Evolutionary conservation across 305 asterid genomes (phyloP).

Genomic region (Fraxinus paxiana): DNA sequence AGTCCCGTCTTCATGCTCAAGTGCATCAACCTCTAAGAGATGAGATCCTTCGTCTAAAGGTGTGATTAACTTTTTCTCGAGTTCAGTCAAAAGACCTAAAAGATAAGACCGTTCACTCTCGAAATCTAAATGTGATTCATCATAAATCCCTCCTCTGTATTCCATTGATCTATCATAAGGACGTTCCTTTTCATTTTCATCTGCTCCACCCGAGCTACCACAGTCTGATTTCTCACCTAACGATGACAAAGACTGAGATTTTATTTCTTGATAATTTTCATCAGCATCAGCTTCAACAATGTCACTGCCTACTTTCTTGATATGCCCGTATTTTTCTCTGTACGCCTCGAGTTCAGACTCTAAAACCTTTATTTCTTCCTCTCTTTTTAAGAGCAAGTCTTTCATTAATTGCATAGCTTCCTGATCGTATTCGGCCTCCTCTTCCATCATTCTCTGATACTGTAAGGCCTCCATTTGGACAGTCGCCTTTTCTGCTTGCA

Average conservation of each 20-base stretch:
- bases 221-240: constrained; percentile 47
- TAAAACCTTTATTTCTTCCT: constrained; percentile 57
- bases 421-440: constrained; percentile 84
- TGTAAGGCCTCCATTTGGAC: constrained; percentile 97
- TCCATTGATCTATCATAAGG: constrained; percentile 27
- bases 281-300: constrained; percentile 61
- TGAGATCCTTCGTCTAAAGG: constrained; percentile 30
- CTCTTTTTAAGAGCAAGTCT: constrained; percentile 59
- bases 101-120: constrained; percentile 54
- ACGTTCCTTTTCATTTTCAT: constrained; percentile 33
- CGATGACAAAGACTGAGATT: constrained; percentile 46
- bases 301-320: constrained; percentile 59
- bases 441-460: constrained; percentile 97
- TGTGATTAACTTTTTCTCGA: constrained; percentile 37
- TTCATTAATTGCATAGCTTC: constrained; percentile 75
- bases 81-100: constrained; percentile 43
- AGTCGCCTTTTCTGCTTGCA: constrained; percentile 90
- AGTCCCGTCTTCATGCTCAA: constrained; percentile 31
- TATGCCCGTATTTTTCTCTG: constrained; percentile 47
- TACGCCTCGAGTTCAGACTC: constrained; percentile 59
- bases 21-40: constrained; percentile 21
- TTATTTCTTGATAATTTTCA: constrained; percentile 69
- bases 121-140: constrained; percentile 42
- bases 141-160: constrained; percentile 23
- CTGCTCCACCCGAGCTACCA: constrained; percentile 40